Conservation (phyloP, 352 stramenopile genomes). For the Phytopythium cucurbitacearum region DNA sequence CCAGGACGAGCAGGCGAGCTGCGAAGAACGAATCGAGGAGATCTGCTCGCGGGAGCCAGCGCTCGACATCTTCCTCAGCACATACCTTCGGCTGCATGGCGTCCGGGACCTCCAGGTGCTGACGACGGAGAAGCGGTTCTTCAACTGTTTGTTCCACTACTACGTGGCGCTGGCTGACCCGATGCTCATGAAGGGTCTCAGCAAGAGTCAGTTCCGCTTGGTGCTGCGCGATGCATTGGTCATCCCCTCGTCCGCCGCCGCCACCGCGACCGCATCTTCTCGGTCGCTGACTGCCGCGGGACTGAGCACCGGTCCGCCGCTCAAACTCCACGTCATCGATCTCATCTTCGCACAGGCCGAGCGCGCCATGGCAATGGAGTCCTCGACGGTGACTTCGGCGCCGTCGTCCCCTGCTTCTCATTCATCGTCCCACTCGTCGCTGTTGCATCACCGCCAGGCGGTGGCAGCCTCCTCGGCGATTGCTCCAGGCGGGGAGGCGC, state of each 20-base stretch:
- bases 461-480: slow-evolving; percentile 3
- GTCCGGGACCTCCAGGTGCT: slow-evolving; percentile 47
- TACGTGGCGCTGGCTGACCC: slow-evolving; percentile 56
- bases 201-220: slow-evolving; percentile 61
- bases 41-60: slow-evolving; percentile 52
- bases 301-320: slow-evolving; percentile 14
- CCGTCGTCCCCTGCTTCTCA: slow-evolving; percentile 3
- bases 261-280: slow-evolving; percentile 8
- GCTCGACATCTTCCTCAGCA: slow-evolving; percentile 54
- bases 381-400: not conserved
- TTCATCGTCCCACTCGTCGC: slow-evolving; percentile 15
- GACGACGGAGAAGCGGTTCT: slow-evolving; percentile 54
- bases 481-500: slow-evolving; percentile 9
- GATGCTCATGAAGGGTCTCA: slow-evolving; percentile 36
- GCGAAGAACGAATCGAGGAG: slow-evolving; percentile 32
- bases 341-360: slow-evolving; percentile 56
- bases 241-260: slow-evolving; percentile 14
- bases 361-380: slow-evolving; percentile 29
- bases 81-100: slow-evolving; percentile 38
- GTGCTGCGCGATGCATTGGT: slow-evolving; percentile 48
- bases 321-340: slow-evolving; percentile 60
- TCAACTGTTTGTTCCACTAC: slow-evolving; percentile 66
- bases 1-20: slow-evolving; percentile 7
- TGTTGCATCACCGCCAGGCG: slow-evolving; percentile 24
- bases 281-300: slow-evolving; percentile 7